Percentiles rank a stretch among this genome's conserved stretches.
Conservation (phyloP, 169 alveolate species). For the Eimeria zaria region DNA sequence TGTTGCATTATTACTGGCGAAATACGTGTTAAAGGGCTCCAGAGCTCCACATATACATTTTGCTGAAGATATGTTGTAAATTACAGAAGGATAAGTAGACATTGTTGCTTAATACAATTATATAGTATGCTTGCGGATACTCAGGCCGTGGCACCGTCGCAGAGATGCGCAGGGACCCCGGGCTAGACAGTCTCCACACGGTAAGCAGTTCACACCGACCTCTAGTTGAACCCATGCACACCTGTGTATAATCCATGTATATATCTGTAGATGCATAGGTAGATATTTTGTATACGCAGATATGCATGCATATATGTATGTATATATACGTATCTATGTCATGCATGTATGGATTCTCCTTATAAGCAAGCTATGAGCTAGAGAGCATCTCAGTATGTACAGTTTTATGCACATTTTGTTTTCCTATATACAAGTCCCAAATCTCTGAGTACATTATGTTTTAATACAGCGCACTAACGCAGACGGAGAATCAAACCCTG, state of each 20-base stretch:
- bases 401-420: no score
- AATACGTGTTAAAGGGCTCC: background rate
- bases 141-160: conserved; percentile 48
- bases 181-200: conserved; percentile 47
- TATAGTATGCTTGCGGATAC: background rate
- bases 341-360: no score
- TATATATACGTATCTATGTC: no score
- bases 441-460: no score
- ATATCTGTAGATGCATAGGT: no score
- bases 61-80: background rate
- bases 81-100: background rate
- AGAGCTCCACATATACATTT: background rate
- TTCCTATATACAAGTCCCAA: no score
- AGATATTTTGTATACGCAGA: background rate
- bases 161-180: conserved; percentile 49
- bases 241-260: background rate
- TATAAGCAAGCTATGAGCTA: no score
- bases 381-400: no score
- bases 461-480: no score
- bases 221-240: no score
- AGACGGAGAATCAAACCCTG: no score
- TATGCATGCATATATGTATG: no score
- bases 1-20: background rate
- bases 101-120: background rate
- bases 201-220: background rate